phyloP scores from a whole-genome alignment of 1,284 basidiomycete genomes.

The Albatrellus sp. region DNA sequence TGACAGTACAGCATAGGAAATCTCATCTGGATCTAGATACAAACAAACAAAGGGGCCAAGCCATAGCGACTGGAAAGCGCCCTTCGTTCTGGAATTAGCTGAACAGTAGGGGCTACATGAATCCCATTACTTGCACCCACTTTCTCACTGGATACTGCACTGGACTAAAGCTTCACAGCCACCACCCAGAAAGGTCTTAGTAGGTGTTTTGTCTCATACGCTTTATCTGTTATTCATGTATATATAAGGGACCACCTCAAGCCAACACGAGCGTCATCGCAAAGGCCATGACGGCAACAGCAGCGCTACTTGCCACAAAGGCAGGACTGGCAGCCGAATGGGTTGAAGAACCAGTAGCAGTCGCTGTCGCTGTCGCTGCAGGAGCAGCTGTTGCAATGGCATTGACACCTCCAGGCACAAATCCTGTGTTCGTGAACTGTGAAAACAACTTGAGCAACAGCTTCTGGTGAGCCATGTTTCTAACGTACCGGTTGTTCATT shows the following conservation, averaged over 20 bases:
- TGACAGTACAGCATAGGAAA: no score
- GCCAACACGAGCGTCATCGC: conserved; percentile 11
- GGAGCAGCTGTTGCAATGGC: conserved; percentile 23
- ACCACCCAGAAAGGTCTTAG: conserved; percentile 20
- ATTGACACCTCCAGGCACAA: conserved; percentile 26
- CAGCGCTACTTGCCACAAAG: not conserved
- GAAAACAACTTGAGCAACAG: not conserved
- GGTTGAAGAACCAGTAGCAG: conserved; percentile 7
- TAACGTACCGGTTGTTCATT: conserved; percentile 24
- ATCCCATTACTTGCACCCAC: not conserved
- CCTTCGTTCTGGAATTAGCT: no score
- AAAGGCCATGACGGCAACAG: not conserved
- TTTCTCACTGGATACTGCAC: not conserved
- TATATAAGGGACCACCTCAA: no score
- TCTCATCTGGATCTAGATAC: no score
- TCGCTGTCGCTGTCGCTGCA: conserved; percentile 12
- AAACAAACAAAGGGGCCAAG: no score
- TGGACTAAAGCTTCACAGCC: conserved; percentile 22
- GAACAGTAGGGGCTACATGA: no score
- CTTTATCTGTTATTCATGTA: conserved; percentile 26
- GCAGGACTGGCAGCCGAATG: not conserved
- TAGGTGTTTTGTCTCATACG: conserved; percentile 16
- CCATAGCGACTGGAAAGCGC: no score
- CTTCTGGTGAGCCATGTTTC: not conserved
- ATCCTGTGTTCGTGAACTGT: conserved; percentile 26